Evolutionary conservation across 2,329 filamentous ascomycete species (phyloP), one percentile per base, ranked within the genome.

Genomic region (Trichophyton benhamiae): DNA sequence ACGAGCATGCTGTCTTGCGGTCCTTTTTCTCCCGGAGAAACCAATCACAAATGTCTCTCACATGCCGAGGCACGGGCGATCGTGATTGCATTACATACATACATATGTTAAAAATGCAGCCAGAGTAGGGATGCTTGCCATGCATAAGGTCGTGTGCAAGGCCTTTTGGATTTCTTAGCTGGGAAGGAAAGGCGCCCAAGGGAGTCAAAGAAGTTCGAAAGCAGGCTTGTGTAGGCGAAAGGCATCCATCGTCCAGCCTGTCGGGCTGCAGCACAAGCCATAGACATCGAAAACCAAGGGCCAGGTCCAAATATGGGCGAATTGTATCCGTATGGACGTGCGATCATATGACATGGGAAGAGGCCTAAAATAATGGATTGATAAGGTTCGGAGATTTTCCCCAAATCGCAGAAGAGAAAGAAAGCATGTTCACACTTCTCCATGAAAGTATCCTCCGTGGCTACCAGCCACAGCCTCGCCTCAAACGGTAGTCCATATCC

Each of bases 321-420:
- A 27, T 8, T 15, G 27, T 30, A 30, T 30, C 6, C 13, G 13
- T 38, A 13, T 38, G 33, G 33, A 38, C 33, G 3, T 25, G 49
- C 27, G n/a, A 44, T 44, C 15, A 44, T 44, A 44, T 44, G 11
- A 53, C 22, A 22, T 17, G 49, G 27, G 49, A n/a, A 13, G 27
- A n/a, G 22, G 49, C 11, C 20, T 20, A n/a, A 8, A 27, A 53
- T 25, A 53, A 33, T 53, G 22, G 49, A 13, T 25, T 27, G 49
- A 53, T 53, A 53, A 53, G 49, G 49, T 53, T 53, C 49, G 49
- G 49, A 53, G 49, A 53, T 53, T 53, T 53, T 30, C 49, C 49
- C 49, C 22, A 53, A 53, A 33, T 53, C 49, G 49, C 49, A 30
- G 27, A 17, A 25, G 44, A 48, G 44, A 25, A 13, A 30, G 13